Conservation (phyloP, 1,284 basidiomycete species). For the Cutaneotrichosporon daszewskae region DNA sequence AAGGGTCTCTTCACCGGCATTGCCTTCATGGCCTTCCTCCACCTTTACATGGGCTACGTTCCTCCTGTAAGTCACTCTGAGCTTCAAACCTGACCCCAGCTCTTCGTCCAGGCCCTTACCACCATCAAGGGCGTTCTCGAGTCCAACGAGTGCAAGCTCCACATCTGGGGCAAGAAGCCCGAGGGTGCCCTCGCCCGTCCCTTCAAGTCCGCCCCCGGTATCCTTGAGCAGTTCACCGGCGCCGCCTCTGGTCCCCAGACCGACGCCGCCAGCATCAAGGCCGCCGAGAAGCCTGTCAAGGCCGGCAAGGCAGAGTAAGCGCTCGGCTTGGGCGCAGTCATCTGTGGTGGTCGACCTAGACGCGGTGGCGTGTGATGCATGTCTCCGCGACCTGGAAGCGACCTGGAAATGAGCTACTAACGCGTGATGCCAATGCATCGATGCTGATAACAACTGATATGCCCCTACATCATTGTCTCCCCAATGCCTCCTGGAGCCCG, state of each 20-base stretch:
- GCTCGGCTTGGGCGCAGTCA: no score
- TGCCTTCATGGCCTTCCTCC: constrained; percentile 20
- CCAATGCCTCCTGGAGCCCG: no score
- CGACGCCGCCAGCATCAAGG: constrained; percentile 76
- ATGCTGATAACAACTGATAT: no score
- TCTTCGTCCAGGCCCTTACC: constrained; percentile 23
- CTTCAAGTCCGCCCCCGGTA: constrained; percentile 48
- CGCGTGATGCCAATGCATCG: no score
- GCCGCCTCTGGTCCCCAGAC: constrained; percentile 61
- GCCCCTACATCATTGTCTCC: no score
- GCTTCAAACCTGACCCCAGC: constrained; percentile 9
- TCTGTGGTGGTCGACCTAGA: no score
- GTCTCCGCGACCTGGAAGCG: no score
- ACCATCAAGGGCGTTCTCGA: constrained; percentile 19
- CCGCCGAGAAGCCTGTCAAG: constrained; percentile 77
- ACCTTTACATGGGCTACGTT: constrained; percentile 23
- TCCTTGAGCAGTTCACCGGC: constrained; percentile 54
- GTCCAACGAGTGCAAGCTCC: constrained; percentile 22
- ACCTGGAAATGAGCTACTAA: background rate
- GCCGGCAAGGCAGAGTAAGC: constrained; percentile 53
- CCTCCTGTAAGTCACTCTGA: constrained; percentile 14
- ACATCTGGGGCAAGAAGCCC: constrained; percentile 17
- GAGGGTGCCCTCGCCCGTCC: constrained; percentile 19
- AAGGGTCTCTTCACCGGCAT: constrained; percentile 20
- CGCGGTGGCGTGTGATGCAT: no score